phyloP scores from a whole-genome alignment of 371 early-diverging fungal species.

The Entomophthora muscae region DNA sequence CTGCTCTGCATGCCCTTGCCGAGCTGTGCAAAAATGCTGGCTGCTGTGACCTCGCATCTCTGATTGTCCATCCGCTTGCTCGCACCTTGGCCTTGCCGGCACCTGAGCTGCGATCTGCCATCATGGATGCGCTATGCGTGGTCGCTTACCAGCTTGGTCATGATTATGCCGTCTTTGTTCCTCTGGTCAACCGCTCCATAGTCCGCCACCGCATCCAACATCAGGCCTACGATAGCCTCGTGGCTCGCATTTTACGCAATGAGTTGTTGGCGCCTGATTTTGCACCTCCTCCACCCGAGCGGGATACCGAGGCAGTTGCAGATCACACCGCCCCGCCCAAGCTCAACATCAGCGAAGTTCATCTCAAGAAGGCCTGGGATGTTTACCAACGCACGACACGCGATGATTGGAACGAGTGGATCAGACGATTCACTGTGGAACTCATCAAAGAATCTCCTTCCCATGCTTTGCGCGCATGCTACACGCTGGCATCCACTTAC shows the following conservation, averaged over 20 bases:
- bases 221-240: background rate
- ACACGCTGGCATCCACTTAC: conserved; percentile 59
- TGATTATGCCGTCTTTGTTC: conserved; percentile 80
- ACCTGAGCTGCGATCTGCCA: conserved; percentile 39
- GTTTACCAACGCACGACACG: conserved; percentile 73
- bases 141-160: conserved; percentile 71
- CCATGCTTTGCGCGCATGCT: conserved; percentile 84
- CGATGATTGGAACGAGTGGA: conserved; percentile 97
- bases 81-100: conserved; percentile 40
- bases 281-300: background rate
- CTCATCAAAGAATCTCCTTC: conserved; percentile 93
- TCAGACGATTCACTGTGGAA: conserved; percentile 74
- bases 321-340: conserved; percentile 22
- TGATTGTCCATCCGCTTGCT: conserved; percentile 80
- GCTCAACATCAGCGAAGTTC: conserved; percentile 72
- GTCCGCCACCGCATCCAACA: background rate
- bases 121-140: conserved; percentile 69
- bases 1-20: conserved; percentile 63
- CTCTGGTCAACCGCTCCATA: conserved; percentile 27
- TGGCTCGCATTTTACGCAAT: background rate
- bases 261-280: background rate
- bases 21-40: conserved; percentile 61
- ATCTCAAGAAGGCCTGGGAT: conserved; percentile 86
- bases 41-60: conserved; percentile 75
- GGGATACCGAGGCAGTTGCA: conserved; percentile 13